A percentile compares a stretch with the other conserved stretches of the same genome.
These are phyloP conservation scores for Platismatia glauca DNA, from an alignment of 495 filamentous ascomycete species.

Conservation along the genomic window DNA sequence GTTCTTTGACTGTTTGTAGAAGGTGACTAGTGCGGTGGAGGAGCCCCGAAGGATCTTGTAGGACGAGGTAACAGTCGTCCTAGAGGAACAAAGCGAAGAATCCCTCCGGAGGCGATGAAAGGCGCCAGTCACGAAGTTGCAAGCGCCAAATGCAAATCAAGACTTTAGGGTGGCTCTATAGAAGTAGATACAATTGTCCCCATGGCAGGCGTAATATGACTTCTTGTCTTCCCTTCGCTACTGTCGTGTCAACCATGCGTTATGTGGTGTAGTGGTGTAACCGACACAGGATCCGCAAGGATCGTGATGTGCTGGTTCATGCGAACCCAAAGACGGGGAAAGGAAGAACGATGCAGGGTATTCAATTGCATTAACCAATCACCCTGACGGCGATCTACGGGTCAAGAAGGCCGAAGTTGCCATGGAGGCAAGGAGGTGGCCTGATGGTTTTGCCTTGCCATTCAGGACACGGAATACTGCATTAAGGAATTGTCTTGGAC, in stretches of 20 bases:
- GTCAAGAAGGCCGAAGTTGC: background rate
- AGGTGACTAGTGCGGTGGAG: conserved; percentile 7
- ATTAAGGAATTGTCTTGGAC: background rate
- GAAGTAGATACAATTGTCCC: background rate
- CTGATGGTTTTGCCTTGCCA: background rate
- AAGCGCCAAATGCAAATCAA: background rate
- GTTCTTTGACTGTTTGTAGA: conserved; percentile 12
- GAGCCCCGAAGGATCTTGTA: conserved; percentile 8
- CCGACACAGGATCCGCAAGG: background rate
- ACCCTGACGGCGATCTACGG: conserved; percentile 3
- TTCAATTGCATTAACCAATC: conserved; percentile 5
- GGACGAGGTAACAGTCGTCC: background rate
- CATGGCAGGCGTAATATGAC: background rate
- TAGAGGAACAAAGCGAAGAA: background rate
- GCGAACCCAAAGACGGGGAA: conserved; percentile 2
- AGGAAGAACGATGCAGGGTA: background rate
- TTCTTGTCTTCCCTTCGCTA: background rate
- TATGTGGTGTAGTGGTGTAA: conserved; percentile 1
- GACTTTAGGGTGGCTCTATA: background rate
- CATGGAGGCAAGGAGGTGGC: background rate
- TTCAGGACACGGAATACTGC: background rate
- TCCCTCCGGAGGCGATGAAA: background rate
- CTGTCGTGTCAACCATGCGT: background rate
- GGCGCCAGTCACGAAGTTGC: background rate
- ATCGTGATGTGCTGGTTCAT: conserved; percentile 3